phyloP scores from a whole-genome alignment of 768 basidiomycete genomes.

The Coprinopsis strossmayeri region DNA sequence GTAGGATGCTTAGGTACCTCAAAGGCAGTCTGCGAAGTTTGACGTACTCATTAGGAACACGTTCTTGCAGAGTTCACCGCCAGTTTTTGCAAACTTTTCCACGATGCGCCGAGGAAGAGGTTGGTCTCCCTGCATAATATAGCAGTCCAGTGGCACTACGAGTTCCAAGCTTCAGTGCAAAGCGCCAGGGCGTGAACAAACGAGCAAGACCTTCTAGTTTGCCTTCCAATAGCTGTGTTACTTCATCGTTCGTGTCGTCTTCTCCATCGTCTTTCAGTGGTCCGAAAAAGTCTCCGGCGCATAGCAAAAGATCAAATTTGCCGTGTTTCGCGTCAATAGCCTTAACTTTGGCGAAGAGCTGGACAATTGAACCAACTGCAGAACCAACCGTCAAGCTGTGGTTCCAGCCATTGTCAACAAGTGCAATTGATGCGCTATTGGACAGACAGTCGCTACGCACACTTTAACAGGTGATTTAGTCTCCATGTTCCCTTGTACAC shows the following conservation, averaged over 20 bases:
- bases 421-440: no score
- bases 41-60: conserved; percentile 80
- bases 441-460: conserved; percentile 6
- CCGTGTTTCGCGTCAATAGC: conserved; percentile 88
- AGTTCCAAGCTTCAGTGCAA: background rate
- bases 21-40: background rate
- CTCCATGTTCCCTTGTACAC: no score
- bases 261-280: conserved; percentile 27
- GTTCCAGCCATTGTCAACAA: no score
- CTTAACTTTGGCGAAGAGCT: conserved; percentile 77
- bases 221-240: conserved; percentile 58
- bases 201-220: conserved; percentile 51
- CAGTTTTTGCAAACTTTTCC: conserved; percentile 66
- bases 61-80: conserved; percentile 76
- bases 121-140: conserved; percentile 84
- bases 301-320: conserved; percentile 81
- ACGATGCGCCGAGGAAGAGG: conserved; percentile 69
- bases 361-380: conserved; percentile 62
- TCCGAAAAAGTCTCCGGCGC: conserved; percentile 84
- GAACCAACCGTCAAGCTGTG: conserved; percentile 72
- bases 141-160: conserved; percentile 81
- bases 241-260: conserved; percentile 40
- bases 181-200: background rate
- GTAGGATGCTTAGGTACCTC: conserved; percentile 8
- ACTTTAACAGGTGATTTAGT: conserved; percentile 13